Evolutionary conservation across 139 green algal genomes (phyloP).

Genomic region (Gonium pectorale): DNA sequence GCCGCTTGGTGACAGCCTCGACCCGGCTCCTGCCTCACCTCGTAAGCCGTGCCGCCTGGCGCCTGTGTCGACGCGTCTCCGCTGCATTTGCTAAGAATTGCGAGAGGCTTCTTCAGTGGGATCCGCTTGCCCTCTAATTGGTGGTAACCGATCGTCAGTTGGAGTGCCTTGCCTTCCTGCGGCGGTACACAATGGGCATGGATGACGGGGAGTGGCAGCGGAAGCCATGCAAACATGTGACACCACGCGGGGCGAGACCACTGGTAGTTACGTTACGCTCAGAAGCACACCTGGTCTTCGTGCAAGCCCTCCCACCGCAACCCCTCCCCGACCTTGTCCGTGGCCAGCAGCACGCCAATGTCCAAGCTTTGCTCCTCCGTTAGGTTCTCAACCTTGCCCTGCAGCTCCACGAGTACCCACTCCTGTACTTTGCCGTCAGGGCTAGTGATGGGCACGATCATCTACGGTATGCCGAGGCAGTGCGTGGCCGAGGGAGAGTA

Average conservation of each 20-base stretch:
- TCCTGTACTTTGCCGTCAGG: constrained; percentile 35
- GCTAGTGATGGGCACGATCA: constrained; percentile 20
- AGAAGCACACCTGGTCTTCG: too few relatives aligned
- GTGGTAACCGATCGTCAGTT: constrained; percentile 86
- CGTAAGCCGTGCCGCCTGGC: neutral
- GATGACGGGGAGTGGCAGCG: too few relatives aligned
- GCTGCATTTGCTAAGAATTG: constrained; percentile 70
- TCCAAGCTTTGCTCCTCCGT: constrained; percentile 17
- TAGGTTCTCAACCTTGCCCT: constrained; percentile 55
- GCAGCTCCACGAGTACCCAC: constrained; percentile 65
- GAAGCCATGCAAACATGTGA: too few relatives aligned
- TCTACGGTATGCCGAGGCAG: neutral
- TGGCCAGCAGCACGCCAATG: constrained; percentile 19
- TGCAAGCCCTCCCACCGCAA: too few relatives aligned
- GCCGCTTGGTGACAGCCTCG: neutral
- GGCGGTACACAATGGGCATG: neutral
- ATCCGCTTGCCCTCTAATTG: constrained; percentile 83
- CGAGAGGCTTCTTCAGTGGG: constrained; percentile 87
- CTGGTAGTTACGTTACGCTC: too few relatives aligned
- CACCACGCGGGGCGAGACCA: too few relatives aligned
- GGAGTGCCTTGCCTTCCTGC: constrained; percentile 65
- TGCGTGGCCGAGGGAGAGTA: neutral
- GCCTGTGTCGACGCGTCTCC: neutral
- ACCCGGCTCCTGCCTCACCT: neutral
- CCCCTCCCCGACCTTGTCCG: neutral